These are phyloP conservation scores for Paraconiothyrium sp. DNA, from an alignment of 2,329 filamentous ascomycete species.

Conservation along the genomic window DNA sequence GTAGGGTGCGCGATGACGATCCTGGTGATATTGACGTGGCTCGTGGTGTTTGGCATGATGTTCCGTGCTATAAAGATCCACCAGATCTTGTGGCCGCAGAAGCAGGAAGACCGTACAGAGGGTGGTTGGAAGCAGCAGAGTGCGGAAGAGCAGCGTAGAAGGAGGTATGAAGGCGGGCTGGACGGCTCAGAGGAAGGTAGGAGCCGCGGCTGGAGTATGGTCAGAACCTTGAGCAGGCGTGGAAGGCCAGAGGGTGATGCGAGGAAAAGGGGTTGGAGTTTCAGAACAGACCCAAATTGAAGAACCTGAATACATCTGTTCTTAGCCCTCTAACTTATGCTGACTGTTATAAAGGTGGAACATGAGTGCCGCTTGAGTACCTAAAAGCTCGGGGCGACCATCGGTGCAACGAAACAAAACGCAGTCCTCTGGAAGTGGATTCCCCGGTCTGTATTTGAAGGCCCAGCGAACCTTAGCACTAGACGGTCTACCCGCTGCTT, in stretches of 20 bases:
- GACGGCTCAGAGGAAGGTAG: constrained; percentile 32
- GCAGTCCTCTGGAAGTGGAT: no score
- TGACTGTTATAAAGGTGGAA: no score
- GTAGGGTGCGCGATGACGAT: constrained; percentile 74
- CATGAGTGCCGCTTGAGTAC: no score
- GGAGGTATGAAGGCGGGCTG: constrained; percentile 22
- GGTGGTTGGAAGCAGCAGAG: constrained; percentile 62
- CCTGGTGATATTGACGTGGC: constrained; percentile 73
- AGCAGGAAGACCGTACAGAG: constrained; percentile 71
- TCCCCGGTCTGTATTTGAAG: no score
- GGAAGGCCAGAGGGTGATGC: constrained; percentile 18
- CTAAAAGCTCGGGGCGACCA: no score
- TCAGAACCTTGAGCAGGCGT: constrained; percentile 33
- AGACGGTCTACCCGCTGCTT: not conserved
- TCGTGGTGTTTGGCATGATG: constrained; percentile 75
- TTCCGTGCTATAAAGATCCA: constrained; percentile 70
- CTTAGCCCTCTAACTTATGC: no score
- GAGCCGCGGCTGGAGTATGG: constrained; percentile 32
- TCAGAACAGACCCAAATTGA: constrained; percentile 8
- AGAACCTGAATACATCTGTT: not conserved
- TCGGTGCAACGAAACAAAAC: no score
- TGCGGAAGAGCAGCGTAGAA: constrained; percentile 40
- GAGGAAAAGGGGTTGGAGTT: constrained; percentile 32
- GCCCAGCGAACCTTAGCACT: no score
- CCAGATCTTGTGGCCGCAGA: constrained; percentile 80